Evolutionary conservation across 1,284 basidiomycete genomes (phyloP).

Genomic region (Fomitopsis schrenkii): DNA sequence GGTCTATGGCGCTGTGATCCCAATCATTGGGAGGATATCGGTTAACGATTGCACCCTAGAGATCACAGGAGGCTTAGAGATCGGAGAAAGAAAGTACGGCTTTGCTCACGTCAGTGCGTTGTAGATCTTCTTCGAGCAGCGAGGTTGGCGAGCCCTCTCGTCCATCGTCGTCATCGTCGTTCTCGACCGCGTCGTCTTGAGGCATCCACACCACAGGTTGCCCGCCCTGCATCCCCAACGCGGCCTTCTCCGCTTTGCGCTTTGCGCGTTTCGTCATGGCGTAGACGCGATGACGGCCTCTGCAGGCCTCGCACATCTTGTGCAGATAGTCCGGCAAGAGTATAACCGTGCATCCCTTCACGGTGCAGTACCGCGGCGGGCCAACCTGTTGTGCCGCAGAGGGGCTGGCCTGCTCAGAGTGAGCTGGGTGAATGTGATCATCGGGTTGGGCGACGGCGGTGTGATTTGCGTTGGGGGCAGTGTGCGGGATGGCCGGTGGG

Average conservation of each 20-base stretch:
- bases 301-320: constrained; percentile 53
- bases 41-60: background rate
- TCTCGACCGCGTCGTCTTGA: constrained; percentile 15
- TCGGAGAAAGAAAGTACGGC: too few species aligned
- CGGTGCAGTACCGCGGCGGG: constrained; percentile 20
- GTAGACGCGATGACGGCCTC: constrained; percentile 47
- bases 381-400: background rate
- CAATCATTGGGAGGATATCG: constrained; percentile 8
- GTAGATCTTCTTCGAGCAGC: constrained; percentile 3
- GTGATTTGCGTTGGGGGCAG: background rate
- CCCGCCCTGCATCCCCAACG: constrained; percentile 28
- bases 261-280: constrained; percentile 48
- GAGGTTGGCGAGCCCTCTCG: background rate
- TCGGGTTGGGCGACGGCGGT: background rate
- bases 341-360: constrained; percentile 27
- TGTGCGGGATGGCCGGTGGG: background rate
- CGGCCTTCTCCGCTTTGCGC: constrained; percentile 48
- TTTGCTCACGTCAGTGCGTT: background rate
- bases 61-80: background rate
- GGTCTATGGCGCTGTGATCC: constrained; percentile 22
- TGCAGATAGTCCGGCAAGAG: constrained; percentile 26
- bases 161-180: constrained; percentile 11
- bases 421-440: background rate
- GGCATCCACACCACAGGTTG: constrained; percentile 28
- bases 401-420: background rate